Evolutionary conservation across 2,329 filamentous ascomycete species (phyloP), one percentile per base, ranked within the genome.

Genomic region (Stemphylium vesicarium): DNA sequence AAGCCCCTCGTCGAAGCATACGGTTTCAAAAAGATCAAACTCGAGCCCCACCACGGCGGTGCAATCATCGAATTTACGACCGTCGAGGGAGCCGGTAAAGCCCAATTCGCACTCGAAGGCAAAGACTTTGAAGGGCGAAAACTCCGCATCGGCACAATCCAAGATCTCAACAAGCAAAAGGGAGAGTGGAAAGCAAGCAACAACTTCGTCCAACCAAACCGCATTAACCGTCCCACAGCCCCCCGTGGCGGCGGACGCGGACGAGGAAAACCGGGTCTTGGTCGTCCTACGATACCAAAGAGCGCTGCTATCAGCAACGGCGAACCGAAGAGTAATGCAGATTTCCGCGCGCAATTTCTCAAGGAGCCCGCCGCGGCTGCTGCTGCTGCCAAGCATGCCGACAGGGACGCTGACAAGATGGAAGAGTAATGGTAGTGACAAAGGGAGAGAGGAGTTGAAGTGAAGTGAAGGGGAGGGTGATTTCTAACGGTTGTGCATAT

Each of bases 1-100:
- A 85, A 85, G 39, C 82, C 87, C 0, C 79, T 96, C 2, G 86
- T 90, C 8, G 88, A 92, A 64, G 83, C 86, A 1, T 82, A 88
- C 39, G 92, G 92, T 0, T 81, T 97, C 20, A 81, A 88, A 60
- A 94, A 93, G 73, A 82, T 98, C 4, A 82, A 89, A 11, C 81
- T 97, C 10, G 87, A 92, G 40, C 91, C 92, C 1, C 85, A 92
- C 56, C 90, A 96, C 59, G 87, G 88, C 53, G 93, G 92, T 11
- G 95, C 93, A 4, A 89, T 94, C 50, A 83, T 98, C 33, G 95
- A 98, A 70, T 97, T 90, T 67, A 79, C 79, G 2, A 86, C 91
- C 45, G 82, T 88, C 2, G 81, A 86, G 2, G 83, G 87, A 32
- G 90, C 90, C 0, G 93, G 93, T 22, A 89, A 85, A 68, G 90